Percentiles rank a stretch among this genome's conserved stretches.
phyloP scores from a whole-genome alignment of 2,329 filamentous ascomycete genomes.

The Daldinia eschscholtzii region DNA sequence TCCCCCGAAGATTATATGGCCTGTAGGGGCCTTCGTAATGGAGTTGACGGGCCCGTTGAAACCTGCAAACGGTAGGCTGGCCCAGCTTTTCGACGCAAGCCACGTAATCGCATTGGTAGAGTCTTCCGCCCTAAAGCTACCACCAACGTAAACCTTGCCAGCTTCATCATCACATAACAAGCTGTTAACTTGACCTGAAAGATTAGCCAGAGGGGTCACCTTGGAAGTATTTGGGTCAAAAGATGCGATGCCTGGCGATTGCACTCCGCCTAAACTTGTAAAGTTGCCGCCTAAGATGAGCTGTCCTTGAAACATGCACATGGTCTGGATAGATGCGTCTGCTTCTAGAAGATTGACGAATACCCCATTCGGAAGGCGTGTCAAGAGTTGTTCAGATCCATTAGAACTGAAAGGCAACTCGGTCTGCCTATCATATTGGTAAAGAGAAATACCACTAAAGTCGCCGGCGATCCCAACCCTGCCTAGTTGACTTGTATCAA shows the following conservation, averaged over 20 bases:
- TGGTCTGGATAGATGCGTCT: conserved; percentile 86
- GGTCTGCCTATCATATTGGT: conserved; percentile 84
- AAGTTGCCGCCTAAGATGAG: conserved; percentile 95
- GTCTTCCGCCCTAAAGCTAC: conserved; percentile 82
- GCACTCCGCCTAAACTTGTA: conserved; percentile 82
- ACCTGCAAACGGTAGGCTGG: conserved; percentile 87
- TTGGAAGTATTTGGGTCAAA: conserved; percentile 79
- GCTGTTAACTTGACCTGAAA: conserved; percentile 85
- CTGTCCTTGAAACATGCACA: conserved; percentile 81
- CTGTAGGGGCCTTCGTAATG: conserved; percentile 82
- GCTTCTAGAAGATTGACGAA: conserved; percentile 80
- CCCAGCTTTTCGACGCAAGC: conserved; percentile 76
- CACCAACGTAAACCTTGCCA: conserved; percentile 90
- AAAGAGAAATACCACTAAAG: conserved; percentile 92
- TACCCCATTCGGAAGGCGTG: conserved; percentile 85
- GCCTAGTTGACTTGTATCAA: conserved; percentile 84
- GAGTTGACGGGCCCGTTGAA: conserved; percentile 94
- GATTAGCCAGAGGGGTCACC: conserved; percentile 80
- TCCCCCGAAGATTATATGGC: conserved; percentile 92
- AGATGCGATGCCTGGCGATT: conserved; percentile 83
- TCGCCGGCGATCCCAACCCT: conserved; percentile 88
- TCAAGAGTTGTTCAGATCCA: conserved; percentile 84
- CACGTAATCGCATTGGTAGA: conserved; percentile 93
- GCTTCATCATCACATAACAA: conserved; percentile 83
- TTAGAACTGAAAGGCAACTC: conserved; percentile 76